phyloP scores from a whole-genome alignment of 2,329 filamentous ascomycete species.

The Chaetomiaceae sp. region DNA sequence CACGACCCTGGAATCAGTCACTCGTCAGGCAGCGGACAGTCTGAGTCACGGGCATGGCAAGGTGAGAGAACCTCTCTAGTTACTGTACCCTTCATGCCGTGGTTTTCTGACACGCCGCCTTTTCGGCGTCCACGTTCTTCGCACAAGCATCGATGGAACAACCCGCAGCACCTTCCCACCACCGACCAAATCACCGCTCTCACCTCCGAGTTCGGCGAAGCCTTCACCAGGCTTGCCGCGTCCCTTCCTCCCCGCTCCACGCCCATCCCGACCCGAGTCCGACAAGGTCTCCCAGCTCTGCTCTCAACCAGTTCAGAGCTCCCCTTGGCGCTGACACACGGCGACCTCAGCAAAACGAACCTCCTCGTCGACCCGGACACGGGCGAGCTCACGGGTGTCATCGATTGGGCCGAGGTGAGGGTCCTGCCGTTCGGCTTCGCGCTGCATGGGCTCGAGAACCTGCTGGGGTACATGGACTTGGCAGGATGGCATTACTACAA shows the following conservation, averaged over 20 bases:
- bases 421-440: conserved; percentile 31
- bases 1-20: no score
- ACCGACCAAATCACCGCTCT: no score
- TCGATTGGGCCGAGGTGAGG: conserved; percentile 31
- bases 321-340: conserved; percentile 27
- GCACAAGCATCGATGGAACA: no score
- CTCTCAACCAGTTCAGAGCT: conserved; percentile 12
- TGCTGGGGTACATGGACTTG: conserved; percentile 13
- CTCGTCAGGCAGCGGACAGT: no score
- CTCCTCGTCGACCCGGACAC: conserved; percentile 27
- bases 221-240: no score
- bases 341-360: conserved; percentile 30
- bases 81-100: no score
- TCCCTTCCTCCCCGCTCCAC: conserved; percentile 2
- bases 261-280: background rate
- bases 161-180: no score
- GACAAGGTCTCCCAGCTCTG: conserved; percentile 11
- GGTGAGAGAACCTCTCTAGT: no score
- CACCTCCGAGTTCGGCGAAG: no score
- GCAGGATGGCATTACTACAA: background rate
- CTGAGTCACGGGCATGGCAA: no score
- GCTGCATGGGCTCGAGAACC: conserved; percentile 29
- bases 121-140: no score
- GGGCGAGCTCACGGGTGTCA: conserved; percentile 29
- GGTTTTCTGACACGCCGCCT: no score